Evolutionary conservation across 345 rosid species (phyloP), one percentile per base, ranked within the genome.

Genomic region (Zanthoxylum bungeanum): DNA sequence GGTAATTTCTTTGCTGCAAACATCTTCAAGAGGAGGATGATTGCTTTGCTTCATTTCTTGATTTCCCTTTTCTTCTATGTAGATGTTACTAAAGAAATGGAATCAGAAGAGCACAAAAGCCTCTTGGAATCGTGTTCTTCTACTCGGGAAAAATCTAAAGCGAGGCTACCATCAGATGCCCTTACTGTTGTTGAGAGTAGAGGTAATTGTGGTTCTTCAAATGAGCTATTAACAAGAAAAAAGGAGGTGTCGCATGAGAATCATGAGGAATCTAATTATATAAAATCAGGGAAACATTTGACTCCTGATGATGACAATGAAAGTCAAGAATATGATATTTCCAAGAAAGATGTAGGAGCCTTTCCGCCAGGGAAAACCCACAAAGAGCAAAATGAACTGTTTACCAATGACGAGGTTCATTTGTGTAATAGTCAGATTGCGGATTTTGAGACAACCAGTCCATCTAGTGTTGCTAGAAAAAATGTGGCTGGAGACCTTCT

Each of bases 21-120:
- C 40, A 37, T 69, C 70, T 74, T 53, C 53, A 58, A 10, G 33
- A 36, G 68, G 68, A 65, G 17, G 72, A 72, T 81, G 66, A 70
- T 60, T 66, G 47, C 24, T 70, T 68, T 79, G 30, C 52, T 70
- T 30, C 66, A 39, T 68, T 44, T 76, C 72, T 77, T 72, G 76
- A 72, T 55, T 73, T 55, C 42, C 78, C 79, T 78, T 52, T 69
- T 87, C 67, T 77, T 70, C 63, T 25, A 53, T 83, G 87, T 83
- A 87, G 97, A 86, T 80, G 50, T 62, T 65, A 73, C 79, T 77
- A 78, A 73, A 66, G 65, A 46, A 62, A 36, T 60, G 77, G 83
- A 77, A 76, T 63, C 70, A 37, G 61, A 67, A 55, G 71, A 67
- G 64, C 70, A 59, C 65, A 71, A 50, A 58, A 59, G 71, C 57